Base-by-base conservation (phyloP, 148 eudicot genomes). In the Oxyria digyna region DNA sequence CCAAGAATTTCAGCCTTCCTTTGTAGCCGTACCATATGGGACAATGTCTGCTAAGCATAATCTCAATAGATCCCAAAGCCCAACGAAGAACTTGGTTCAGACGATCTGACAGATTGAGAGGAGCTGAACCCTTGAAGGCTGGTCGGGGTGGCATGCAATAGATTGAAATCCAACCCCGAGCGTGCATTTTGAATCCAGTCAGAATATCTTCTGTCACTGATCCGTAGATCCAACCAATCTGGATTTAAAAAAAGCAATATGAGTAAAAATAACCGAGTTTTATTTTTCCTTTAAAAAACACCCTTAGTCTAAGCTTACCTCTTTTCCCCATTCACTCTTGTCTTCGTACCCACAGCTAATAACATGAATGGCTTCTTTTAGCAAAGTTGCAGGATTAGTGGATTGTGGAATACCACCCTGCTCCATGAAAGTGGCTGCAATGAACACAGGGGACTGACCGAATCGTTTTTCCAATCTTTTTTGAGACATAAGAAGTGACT, bases 261-360 rank as follows among this genome's bases (percentile, higher is more conserved):
- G 29, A 67, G 43, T 26, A 31, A 11, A n/a, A 48, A 63, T 29
- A 27, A 29, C 65, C n/a, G n/a, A n/a, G n/a, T n/a, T n/a, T n/a
- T n/a, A n/a, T n/a, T n/a, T n/a, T n/a, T n/a, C n/a, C n/a, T n/a
- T n/a, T n/a, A n/a, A n/a, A n/a, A n/a, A n/a, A n/a, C n/a, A n/a
- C n/a, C n/a, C n/a, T n/a, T n/a, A n/a, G n/a, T n/a, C n/a, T 62
- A 29, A 55, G 43, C 72, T 49, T 69, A 92, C 98, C 96, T 92
- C 98, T 89, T 92, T 92, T 68, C 98, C 98, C 98, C 98, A 92
- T 74, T 92, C 98, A 18, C 89, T 77, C 78, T 92, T 92, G 81
- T 87, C 97, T 77, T 91, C 97, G 43, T 91, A 91, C 8, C 96
- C 97, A 77, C 97, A 91, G 80, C 97, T 91, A 74, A 92, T 89